Evolutionary conservation across 1,139 yeast species (phyloP), one percentile per base, ranked within the genome.

Genomic region (Debaryomyces sp.): DNA sequence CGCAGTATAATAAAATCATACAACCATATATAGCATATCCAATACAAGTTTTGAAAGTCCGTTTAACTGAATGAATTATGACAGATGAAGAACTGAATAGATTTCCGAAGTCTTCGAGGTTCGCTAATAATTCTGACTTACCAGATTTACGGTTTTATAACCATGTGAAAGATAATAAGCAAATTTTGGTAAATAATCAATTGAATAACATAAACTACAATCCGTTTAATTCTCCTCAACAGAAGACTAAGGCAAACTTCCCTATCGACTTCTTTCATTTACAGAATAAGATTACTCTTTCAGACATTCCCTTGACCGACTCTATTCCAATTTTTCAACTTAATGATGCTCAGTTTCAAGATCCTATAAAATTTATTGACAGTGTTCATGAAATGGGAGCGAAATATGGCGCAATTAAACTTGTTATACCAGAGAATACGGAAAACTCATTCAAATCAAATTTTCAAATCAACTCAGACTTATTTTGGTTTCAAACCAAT

Each of bases 341-440:
- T 13, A 64, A 73, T 8, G 68, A 65, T 29, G 70, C 69, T 6
- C 79, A 78, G 51, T 73, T 76, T 49, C 61, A 69, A 21, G 87
- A 84, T 61, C 84, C 84, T 2, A 67, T 80, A 13, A 61, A 60
- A 30, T 77, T 81, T 50, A 73, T 85, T 42, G 85, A 82, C 52
- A 67, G 75, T 22, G 60, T 81, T 2, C 48, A 53, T 23, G 61
- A 64, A 22, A 70, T 68, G 4, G 92, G 90, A 0, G 63, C 63
- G 46, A 59, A 70, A 42, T 78, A 73, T 60, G 96, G 96, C 1
- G 94, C 92, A n/a, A 74, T 89, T 26, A 89, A 88, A 62, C 68
- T 90, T 18, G 71, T 76, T n/a, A 80, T 87, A 0, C 87, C 88
- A 7, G 35, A 54, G 47, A 49, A 63, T 58, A 45, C 77, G 69